phyloP scores from a whole-genome alignment of 2,329 filamentous ascomycete species.

The Domatiomyces catenatus region DNA sequence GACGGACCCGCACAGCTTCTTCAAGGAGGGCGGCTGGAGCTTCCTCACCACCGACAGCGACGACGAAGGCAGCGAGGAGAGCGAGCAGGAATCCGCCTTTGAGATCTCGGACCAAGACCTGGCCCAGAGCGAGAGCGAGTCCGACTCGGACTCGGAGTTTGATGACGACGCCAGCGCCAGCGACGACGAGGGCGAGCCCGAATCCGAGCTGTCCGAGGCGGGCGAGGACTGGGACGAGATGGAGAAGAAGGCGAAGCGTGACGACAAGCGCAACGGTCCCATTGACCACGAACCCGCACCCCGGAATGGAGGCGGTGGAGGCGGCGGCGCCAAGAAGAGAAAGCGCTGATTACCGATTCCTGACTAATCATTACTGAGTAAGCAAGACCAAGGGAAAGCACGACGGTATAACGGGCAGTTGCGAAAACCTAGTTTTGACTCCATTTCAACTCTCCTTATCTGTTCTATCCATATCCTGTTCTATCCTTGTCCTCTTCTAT shows the following conservation, averaged over 20 bases:
- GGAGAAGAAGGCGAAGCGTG: conserved; percentile 20
- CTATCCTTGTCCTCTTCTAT: too few relatives aligned
- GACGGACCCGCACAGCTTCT: conserved; percentile 86
- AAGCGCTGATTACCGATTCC: conserved; percentile 13
- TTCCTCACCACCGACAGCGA: conserved; percentile 83
- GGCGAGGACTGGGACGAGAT: conserved; percentile 21
- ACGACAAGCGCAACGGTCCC: conserved; percentile 23
- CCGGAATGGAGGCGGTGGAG: conserved; percentile 23
- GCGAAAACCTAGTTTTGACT: too few relatives aligned
- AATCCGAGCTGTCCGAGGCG: conserved; percentile 21
- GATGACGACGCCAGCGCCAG: conserved; percentile 73
- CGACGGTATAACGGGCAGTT: too few relatives aligned
- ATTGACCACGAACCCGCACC: conserved; percentile 24
- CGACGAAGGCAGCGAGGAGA: conserved; percentile 59
- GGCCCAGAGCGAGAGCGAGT: conserved; percentile 49
- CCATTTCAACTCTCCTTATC: too few relatives aligned
- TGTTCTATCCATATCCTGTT: too few relatives aligned
- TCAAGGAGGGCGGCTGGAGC: conserved; percentile 84
- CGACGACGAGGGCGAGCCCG: conserved; percentile 34
- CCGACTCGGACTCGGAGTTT: conserved; percentile 82
- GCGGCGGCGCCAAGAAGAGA: conserved; percentile 27
- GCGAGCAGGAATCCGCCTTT: conserved; percentile 81
- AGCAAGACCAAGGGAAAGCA: too few relatives aligned
- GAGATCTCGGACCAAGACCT: conserved; percentile 79
- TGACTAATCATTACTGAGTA: too few relatives aligned